Evolutionary conservation across 345 rosid species (phyloP), one percentile per base, ranked within the genome.

Genomic region (Eutrema heterophyllum): DNA sequence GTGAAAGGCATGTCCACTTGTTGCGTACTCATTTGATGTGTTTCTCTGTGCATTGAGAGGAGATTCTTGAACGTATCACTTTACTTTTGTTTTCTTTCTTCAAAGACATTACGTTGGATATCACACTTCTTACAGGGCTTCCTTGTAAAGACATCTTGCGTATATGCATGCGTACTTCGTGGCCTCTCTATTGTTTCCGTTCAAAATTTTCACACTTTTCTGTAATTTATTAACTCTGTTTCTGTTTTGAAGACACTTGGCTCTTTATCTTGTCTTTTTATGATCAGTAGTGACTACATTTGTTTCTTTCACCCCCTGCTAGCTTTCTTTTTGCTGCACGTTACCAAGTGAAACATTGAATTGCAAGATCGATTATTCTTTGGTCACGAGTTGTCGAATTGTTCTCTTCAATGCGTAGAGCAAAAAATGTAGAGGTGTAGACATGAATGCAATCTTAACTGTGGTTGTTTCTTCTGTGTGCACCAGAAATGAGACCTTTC

Each of bases 1-100:
- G 40, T 41, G 77, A 75, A 68, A 75, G 81, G 71, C 73, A 54
- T 74, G 64, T 66, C 64, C 81, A 70, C 73, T 73, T 82, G 82
- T 81, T 68, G 65, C 57, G 55, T 77, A 24, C 32, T 64, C 56
- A 32, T 58, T 35, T 29, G 21, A 29, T 54, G 55, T 14, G 27
- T 13, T 73, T 76, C 58, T 69, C 52, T 71, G 3, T 66, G 53
- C 46, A 45, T 80, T 59, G 49, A 51, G 24, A 40, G 4, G 59
- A 69, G 57, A 29, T 77, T 75, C 55, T 40, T 70, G 75, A 56
- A 44, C 36, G 69, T 57, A 57, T 72, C 56, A 24, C 16, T 26
- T 57, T 40, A 14, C 36, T 55, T 77, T 24, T 56, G 72, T 71
- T 57, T 26, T 30, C 51, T 32, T 26, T 65, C 59, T 64, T 9